Base-by-base conservation (phyloP, 441 rosid genomes). In the Theobroma grandiflorum region DNA sequence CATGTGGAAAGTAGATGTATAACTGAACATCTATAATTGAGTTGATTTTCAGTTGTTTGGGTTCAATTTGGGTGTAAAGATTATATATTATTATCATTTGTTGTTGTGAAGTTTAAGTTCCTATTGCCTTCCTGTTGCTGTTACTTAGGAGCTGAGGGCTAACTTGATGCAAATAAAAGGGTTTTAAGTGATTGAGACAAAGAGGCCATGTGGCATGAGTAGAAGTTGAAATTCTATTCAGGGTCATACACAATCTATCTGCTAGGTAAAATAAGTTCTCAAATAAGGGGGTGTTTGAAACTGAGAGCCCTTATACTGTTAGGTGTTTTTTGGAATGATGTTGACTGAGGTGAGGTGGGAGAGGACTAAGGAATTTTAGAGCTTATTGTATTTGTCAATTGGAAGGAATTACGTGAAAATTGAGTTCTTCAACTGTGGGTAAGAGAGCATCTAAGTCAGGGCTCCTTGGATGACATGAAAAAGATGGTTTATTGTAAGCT, bases 41-140 rank as follows among this genome's bases (percentile, higher is more conserved):
- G 58, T 62, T 62, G n/a, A 31, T 62, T 62, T 33, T 66, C 14
- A 9, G 49, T 20, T 53, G 18, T 42, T 72, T 72, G 47, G 64
- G 47, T 55, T 37, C 16, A 72, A 37, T 72, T n/a, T 37, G 47
- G 47, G 8, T 72, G 43, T 37, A 72, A 72, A n/a, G 33, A 72
- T 53, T 37, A 52, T 20, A n/a, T 38, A 53, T 72, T n/a, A 6
- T 47, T 22, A 31, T 26, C 15, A 58, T 18, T 26, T 65, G 49
- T 15, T 37, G 20, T 65, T 68, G 50, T 53, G 61, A 72, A 53
- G 33, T 53, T 37, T 37, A 16, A 45, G 62, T 40, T 15, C 11
- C 16, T 11, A 8, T 38, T 74, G 38, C 77, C 11, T 38, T 57
- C 33, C 14, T 58, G 22, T 35, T 72, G 45, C 31, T 47, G 57